phyloP scores from a whole-genome alignment of 176 grass and related monocot species.

The Carex myosuroides region DNA sequence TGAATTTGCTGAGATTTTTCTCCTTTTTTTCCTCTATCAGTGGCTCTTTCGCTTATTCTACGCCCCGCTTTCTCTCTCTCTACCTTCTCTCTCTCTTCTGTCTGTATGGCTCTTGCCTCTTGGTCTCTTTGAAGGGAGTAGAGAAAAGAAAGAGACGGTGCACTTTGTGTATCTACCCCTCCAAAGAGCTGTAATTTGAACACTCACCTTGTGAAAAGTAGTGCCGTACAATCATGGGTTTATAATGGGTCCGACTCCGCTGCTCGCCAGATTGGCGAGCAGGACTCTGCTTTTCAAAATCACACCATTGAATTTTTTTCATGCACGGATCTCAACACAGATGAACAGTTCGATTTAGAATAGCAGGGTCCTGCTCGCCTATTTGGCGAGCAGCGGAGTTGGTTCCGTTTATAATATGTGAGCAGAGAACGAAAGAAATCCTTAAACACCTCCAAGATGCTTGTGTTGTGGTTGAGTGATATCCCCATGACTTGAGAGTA shows the following conservation, averaged over 20 bases:
- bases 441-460: neutral
- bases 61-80: neutral
- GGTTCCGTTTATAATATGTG: neutral
- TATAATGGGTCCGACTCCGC: too few relatives aligned
- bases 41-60: constrained; percentile 5
- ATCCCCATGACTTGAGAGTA: too few relatives aligned
- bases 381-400: too few relatives aligned
- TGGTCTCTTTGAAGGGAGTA: constrained; percentile 96
- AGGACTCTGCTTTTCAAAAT: too few relatives aligned
- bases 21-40: neutral
- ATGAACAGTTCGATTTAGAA: too few relatives aligned
- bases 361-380: too few relatives aligned
- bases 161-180: constrained; percentile 10
- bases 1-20: neutral
- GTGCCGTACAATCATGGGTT: constrained; percentile 16
- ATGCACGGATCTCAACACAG: too few relatives aligned
- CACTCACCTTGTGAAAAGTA: neutral
- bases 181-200: neutral
- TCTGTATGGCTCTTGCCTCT: constrained; percentile 12
- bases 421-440: neutral
- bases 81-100: neutral
- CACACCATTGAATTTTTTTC: too few relatives aligned
- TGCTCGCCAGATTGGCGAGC: too few relatives aligned
- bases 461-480: neutral
- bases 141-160: constrained; percentile 33